A percentile compares a stretch with the other conserved stretches of the same genome.
These are phyloP conservation scores for Podaxis sp. DNA, from an alignment of 768 basidiomycete species.

Conservation along the genomic window DNA sequence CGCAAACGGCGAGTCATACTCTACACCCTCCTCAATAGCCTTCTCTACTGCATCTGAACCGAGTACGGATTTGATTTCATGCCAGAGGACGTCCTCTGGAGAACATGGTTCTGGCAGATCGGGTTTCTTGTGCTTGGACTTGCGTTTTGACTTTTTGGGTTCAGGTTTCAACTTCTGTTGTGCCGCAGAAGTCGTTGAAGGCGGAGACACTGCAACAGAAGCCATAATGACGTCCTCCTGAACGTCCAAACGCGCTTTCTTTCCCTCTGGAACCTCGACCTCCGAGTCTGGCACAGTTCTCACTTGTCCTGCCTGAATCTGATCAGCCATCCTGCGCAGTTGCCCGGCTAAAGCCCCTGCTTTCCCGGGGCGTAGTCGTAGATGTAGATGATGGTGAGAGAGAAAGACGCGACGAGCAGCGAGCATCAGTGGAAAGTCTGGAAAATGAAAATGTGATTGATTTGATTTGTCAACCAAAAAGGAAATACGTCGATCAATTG, in stretches of 20 bases:
- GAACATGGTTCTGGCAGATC: conserved; percentile 62
- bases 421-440: conserved; percentile 1
- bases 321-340: conserved; percentile 3
- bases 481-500: neutral
- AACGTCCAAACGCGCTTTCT: conserved; percentile 9
- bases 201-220: neutral
- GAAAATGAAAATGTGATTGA: conserved; percentile 5
- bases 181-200: neutral
- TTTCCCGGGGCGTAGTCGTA: neutral
- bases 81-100: conserved; percentile 70
- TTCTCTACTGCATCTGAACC: conserved; percentile 56
- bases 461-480: neutral
- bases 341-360: neutral
- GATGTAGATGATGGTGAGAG: neutral
- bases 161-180: neutral
- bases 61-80: conserved; percentile 66
- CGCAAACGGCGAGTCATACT: conserved; percentile 59
- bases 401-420: neutral
- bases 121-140: conserved; percentile 23
- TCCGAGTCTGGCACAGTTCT: conserved; percentile 5
- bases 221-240: neutral
- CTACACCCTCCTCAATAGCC: conserved; percentile 44
- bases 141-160: conserved; percentile 7
- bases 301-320: neutral
- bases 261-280: conserved; percentile 1